phyloP scores from a whole-genome alignment of 1,284 basidiomycete species.

The Moesziomyces sp. region DNA sequence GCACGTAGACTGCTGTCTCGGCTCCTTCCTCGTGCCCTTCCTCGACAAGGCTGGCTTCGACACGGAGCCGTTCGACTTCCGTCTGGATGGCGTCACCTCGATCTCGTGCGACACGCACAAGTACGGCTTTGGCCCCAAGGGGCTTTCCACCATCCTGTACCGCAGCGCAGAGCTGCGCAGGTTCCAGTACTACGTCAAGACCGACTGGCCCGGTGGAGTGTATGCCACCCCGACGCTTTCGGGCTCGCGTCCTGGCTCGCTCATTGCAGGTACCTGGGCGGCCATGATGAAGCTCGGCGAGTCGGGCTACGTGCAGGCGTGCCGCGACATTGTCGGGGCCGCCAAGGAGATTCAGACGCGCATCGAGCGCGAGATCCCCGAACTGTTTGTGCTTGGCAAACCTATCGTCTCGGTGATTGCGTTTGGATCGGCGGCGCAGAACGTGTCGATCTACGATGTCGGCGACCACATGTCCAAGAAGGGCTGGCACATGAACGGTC shows the following conservation, averaged over 20 bases:
- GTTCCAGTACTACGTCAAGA: conserved; percentile 67
- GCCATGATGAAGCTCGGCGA: conserved; percentile 92
- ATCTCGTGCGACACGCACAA: conserved; percentile 68
- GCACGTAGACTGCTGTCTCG: conserved; percentile 75
- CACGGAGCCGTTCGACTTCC: conserved; percentile 65
- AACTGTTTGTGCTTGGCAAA: conserved; percentile 85
- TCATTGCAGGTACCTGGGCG: conserved; percentile 96
- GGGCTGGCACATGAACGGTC: conserved; percentile 84
- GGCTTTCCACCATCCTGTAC: conserved; percentile 63
- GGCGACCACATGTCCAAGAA: conserved; percentile 86
- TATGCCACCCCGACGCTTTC: conserved; percentile 62
- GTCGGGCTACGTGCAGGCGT: conserved; percentile 91
- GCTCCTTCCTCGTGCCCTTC: conserved; percentile 68
- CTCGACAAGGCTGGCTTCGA: conserved; percentile 61
- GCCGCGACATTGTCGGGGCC: conserved; percentile 81
- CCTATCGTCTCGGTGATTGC: conserved; percentile 91
- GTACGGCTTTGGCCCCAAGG: conserved; percentile 67
- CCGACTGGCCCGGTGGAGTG: conserved; percentile 67
- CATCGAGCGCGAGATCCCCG: conserved; percentile 75
- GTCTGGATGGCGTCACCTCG: conserved; percentile 63
- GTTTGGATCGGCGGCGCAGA: conserved; percentile 75
- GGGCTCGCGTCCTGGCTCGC: conserved; percentile 79
- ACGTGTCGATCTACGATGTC: conserved; percentile 79
- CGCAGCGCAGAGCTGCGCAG: conserved; percentile 52
- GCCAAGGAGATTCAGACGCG: conserved; percentile 77